Evolutionary conservation across 306 rosid genomes (phyloP).

Genomic region (Vigna trinervia): DNA sequence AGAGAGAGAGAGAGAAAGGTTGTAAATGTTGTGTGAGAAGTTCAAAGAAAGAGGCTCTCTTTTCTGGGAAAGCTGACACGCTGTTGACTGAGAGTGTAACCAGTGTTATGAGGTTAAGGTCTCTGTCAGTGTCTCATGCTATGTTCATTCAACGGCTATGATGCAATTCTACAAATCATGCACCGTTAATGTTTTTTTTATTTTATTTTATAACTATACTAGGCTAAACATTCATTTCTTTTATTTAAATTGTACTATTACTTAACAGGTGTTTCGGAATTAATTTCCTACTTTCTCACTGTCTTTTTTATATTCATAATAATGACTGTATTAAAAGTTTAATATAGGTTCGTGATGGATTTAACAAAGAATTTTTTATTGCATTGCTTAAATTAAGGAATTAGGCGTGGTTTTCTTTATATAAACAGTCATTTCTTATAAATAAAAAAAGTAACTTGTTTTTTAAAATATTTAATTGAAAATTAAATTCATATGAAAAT

Average conservation of each 20-base stretch:
- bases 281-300: background rate
- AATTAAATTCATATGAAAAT: no score
- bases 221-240: background rate
- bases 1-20: conserved; percentile 7
- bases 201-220: background rate
- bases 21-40: conserved; percentile 42
- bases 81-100: conserved; percentile 61
- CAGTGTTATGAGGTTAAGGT: background rate
- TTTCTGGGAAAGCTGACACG: conserved; percentile 72
- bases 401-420: background rate
- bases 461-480: no score
- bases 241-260: background rate
- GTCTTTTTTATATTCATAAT: background rate
- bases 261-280: background rate
- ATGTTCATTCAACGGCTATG: conserved; percentile 48
- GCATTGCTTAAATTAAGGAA: background rate
- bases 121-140: conserved; percentile 17
- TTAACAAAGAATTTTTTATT: background rate
- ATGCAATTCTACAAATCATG: conserved; percentile 45
- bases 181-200: background rate
- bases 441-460: no score
- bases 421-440: no score
- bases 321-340: conserved; percentile 2
- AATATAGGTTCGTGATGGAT: background rate
- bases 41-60: conserved; percentile 54